Percentiles rank a stretch among this genome's conserved stretches.
Conservation (phyloP, 169 alveolate species). For the Cystoisospora suis region DNA sequence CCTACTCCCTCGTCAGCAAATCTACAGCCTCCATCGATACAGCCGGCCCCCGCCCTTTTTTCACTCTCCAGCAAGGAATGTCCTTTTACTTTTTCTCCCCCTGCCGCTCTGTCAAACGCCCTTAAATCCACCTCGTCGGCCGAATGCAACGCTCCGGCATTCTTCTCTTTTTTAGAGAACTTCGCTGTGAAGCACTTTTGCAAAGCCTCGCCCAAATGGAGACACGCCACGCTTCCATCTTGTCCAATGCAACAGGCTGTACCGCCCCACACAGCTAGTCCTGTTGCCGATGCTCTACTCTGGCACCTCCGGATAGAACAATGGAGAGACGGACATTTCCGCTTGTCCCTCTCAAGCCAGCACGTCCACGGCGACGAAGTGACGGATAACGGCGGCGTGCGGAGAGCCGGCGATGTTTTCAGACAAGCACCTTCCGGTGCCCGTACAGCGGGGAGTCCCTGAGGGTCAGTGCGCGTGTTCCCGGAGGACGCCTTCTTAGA, state of each 20-base stretch:
- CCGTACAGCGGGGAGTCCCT: background rate
- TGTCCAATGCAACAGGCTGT: conserved; percentile 11
- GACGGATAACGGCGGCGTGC: background rate
- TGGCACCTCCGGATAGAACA: background rate
- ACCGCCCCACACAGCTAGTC: conserved; percentile 15
- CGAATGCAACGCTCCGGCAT: too few relatives aligned
- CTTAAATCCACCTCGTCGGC: too few relatives aligned
- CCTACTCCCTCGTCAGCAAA: background rate
- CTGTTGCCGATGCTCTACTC: background rate
- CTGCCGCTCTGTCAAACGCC: background rate
- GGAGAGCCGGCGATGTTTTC: background rate
- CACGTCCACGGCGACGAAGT: conserved; percentile 4
- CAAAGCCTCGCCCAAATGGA: conserved; percentile 8
- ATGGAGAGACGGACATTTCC: background rate
- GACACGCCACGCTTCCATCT: conserved; percentile 10
- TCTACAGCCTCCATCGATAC: background rate
- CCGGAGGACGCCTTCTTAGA: too few relatives aligned
- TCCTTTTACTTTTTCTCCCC: background rate
- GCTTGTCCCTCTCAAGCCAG: background rate
- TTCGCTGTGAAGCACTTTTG: background rate
- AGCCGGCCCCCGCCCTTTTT: background rate
- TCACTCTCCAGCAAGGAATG: background rate
- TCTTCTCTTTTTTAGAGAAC: too few relatives aligned
- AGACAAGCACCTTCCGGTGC: background rate
- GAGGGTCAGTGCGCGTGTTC: too few relatives aligned